These are phyloP conservation scores for Chaetomium cochliodes DNA, from an alignment of 495 filamentous ascomycete genomes.

Conservation along the genomic window DNA sequence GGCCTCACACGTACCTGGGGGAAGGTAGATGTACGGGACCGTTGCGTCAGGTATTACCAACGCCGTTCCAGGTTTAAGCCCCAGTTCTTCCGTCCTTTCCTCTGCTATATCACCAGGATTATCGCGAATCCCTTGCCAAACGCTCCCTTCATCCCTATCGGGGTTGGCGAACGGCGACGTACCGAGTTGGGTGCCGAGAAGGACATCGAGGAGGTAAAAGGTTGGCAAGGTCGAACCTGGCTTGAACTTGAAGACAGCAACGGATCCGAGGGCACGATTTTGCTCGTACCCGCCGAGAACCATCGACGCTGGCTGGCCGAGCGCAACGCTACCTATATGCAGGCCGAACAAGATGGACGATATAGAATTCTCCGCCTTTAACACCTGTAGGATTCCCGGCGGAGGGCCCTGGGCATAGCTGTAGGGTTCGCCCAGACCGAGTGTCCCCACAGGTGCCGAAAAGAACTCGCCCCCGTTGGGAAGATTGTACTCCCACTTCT, in stretches of 20 bases:
- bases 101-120: background rate
- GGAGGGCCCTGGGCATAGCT: no score
- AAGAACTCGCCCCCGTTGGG: background rate
- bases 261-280: conserved; percentile 12
- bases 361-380: background rate
- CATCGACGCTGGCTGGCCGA: background rate
- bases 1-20: conserved; percentile 43
- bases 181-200: background rate
- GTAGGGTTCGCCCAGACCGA: background rate
- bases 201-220: background rate
- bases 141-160: background rate
- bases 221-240: background rate
- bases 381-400: background rate
- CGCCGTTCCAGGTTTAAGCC: background rate
- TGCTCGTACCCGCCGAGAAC: conserved; percentile 1
- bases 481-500: background rate
- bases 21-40: conserved; percentile 42
- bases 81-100: background rate
- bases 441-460: background rate
- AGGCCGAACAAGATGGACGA: background rate
- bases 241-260: background rate
- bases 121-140: background rate
- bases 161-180: background rate
- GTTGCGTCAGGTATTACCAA: background rate
- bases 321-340: conserved; percentile 1